Percentiles rank a stretch among this genome's conserved stretches.
Evolutionary conservation across 257 asterid species (phyloP).

Genomic region (Nicotiana tabacum): DNA sequence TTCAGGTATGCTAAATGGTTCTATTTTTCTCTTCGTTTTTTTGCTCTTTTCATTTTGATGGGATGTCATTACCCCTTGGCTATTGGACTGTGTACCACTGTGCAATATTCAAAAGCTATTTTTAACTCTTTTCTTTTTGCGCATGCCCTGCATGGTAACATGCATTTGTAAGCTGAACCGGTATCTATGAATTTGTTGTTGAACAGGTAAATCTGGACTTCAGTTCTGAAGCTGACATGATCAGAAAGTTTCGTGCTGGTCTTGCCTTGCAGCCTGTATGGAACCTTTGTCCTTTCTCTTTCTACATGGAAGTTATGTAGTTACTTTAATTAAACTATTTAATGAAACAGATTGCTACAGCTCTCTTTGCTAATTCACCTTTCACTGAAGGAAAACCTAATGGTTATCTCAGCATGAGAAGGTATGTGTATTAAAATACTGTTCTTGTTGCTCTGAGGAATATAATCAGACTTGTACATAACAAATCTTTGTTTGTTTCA

Average conservation of each 20-base stretch:
- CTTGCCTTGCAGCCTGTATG: constrained; percentile 97
- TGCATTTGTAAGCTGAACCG: background rate
- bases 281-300: constrained; percentile 14
- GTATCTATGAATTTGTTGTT: constrained; percentile 15
- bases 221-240: constrained; percentile 94
- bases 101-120: background rate
- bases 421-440: constrained; percentile 35
- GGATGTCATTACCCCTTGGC: background rate
- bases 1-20: constrained; percentile 51
- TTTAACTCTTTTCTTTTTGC: background rate
- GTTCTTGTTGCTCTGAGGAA: constrained; percentile 11
- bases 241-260: constrained; percentile 92
- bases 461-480: constrained; percentile 12
- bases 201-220: constrained; percentile 91
- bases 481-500: constrained; percentile 18
- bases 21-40: background rate
- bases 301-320: background rate
- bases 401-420: constrained; percentile 96
- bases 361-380: constrained; percentile 95
- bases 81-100: background rate
- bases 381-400: constrained; percentile 95
- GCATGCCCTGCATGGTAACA: background rate
- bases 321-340: constrained; percentile 24
- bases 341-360: constrained; percentile 85
- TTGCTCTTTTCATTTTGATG: background rate